A percentile compares a stretch with the other conserved stretches of the same genome.
Evolutionary conservation across 192 early-diverging fungal genomes (phyloP).

Genomic region (Obelidium mucronatum): DNA sequence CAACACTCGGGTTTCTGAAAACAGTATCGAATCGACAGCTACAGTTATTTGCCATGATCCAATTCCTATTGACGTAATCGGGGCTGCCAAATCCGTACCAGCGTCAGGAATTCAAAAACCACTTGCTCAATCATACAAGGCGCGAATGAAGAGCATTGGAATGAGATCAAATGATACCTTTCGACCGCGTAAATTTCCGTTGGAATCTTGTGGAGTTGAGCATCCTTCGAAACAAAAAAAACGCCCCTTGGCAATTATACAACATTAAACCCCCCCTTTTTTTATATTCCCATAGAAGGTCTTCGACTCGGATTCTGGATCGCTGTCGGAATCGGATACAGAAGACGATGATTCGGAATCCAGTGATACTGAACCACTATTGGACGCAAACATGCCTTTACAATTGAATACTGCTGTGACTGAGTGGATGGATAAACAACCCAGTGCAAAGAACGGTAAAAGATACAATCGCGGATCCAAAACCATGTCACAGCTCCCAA

Average conservation of each 20-base stretch:
- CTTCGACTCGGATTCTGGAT: background rate
- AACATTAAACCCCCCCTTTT: background rate
- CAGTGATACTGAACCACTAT: no score
- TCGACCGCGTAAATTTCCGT: background rate
- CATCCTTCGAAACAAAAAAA: no score
- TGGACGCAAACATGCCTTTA: no score
- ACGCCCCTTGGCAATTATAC: no score
- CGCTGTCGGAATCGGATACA: no score
- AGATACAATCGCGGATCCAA: background rate
- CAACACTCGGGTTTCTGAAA: background rate
- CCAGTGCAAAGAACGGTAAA: background rate
- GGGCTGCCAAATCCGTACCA: background rate
- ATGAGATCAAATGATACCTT: background rate
- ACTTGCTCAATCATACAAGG: background rate
- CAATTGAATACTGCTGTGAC: no score
- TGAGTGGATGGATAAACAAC: constrained; percentile 3
- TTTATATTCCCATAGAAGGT: background rate
- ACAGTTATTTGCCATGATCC: background rate
- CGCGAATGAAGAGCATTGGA: background rate
- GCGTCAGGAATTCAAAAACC: background rate
- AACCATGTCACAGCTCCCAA: no score
- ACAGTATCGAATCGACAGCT: background rate
- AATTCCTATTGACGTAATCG: background rate
- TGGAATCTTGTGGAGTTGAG: background rate
- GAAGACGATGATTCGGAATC: no score